Percentiles rank a stretch among this genome's conserved stretches.
phyloP scores from a whole-genome alignment of 176 grass and related monocot species.

The Carex cristatella region DNA sequence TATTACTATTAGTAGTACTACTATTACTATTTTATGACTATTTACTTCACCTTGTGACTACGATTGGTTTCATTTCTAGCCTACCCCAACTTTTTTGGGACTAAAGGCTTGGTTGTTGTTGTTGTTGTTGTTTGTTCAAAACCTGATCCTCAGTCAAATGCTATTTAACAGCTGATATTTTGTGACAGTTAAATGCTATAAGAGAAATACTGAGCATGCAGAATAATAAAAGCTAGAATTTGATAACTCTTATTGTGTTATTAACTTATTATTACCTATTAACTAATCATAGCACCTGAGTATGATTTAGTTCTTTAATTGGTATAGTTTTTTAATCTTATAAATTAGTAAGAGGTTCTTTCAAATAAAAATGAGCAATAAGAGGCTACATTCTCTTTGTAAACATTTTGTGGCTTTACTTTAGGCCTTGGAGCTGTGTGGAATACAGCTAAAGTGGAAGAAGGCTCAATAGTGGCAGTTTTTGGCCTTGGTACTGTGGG shows the following conservation, averaged over 20 bases:
- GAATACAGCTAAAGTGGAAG: constrained; percentile 98
- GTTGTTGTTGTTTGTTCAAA: not conserved
- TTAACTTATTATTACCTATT: not conserved
- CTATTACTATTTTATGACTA: no score
- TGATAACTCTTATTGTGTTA: not conserved
- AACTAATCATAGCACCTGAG: not conserved
- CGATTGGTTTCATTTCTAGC: no score
- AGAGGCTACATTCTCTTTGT: not conserved
- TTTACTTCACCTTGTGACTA: no score
- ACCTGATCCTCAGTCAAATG: not conserved
- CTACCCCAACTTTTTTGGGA: no score
- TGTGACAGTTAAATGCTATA: not conserved
- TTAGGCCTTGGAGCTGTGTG: constrained; percentile 95
- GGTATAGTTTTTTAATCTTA: not conserved
- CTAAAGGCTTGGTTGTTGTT: no score
- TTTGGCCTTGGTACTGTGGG: constrained; percentile 98
- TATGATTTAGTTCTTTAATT: not conserved
- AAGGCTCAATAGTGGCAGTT: constrained; percentile 76
- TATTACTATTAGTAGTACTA: no score
- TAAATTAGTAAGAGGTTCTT: not conserved
- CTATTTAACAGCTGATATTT: not conserved
- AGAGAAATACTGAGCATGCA: not conserved
- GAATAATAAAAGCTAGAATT: not conserved
- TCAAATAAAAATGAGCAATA: not conserved
- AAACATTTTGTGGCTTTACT: not conserved